Conservation (phyloP, 768 basidiomycete species). For the Lentinula lateritia region DNA sequence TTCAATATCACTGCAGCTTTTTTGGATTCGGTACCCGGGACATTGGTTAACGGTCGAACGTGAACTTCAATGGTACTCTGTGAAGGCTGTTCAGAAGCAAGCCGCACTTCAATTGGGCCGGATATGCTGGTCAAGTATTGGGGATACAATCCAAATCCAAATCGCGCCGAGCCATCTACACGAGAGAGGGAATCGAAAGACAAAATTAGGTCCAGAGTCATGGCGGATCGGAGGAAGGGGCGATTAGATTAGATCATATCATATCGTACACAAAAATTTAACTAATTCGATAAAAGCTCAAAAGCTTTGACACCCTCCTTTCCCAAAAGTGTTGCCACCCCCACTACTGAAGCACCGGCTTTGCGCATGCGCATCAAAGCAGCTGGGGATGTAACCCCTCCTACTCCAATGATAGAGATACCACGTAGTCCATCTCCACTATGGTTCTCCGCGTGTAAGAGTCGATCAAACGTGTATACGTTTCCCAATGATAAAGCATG, state of each 20-base stretch:
- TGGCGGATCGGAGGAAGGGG: not conserved
- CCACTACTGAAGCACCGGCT: conserved; percentile 72
- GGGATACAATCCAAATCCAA: conserved; percentile 41
- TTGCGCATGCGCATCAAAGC: conserved; percentile 64
- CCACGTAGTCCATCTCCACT: conserved; percentile 31
- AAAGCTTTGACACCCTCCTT: conserved; percentile 51
- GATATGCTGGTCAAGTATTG: conserved; percentile 66
- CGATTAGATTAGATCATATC: not conserved
- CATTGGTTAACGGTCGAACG: conserved; percentile 62
- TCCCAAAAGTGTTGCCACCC: conserved; percentile 48
- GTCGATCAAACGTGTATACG: conserved; percentile 52
- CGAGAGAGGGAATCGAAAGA: conserved; percentile 26
- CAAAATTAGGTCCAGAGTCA: not conserved
- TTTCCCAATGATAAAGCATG: conserved; percentile 79
- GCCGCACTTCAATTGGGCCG: conserved; percentile 75
- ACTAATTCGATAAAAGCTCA: conserved; percentile 26
- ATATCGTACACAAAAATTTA: not conserved
- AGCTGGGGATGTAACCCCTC: conserved; percentile 64
- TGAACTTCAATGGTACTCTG: conserved; percentile 71
- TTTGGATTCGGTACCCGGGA: conserved; percentile 68
- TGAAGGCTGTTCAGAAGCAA: conserved; percentile 63
- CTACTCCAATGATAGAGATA: conserved; percentile 72
- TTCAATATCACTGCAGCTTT: conserved; percentile 48
- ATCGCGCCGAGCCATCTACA: conserved; percentile 74
- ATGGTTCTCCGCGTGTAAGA: conserved; percentile 30